Evolutionary conservation across 2,329 filamentous ascomycete genomes (phyloP).

Genomic region (Claviceps fusiformis): DNA sequence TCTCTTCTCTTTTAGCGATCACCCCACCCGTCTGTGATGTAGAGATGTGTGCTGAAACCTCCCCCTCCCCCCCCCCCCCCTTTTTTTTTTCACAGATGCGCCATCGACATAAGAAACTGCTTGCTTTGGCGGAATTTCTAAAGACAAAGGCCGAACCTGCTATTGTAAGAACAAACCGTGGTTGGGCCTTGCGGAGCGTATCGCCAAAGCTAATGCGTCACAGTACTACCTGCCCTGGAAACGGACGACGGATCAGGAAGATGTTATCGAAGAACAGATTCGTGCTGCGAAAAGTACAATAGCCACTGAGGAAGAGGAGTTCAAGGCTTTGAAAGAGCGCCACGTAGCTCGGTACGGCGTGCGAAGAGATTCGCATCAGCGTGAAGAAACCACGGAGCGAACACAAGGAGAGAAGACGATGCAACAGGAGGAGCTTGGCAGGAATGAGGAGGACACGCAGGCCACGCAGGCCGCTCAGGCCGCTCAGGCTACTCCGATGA

Average conservation of each 20-base stretch:
- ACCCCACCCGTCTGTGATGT: neutral
- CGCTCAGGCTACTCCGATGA: neutral
- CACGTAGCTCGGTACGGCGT: constrained; percentile 16
- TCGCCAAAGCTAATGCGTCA: neutral
- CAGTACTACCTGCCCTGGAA: constrained; percentile 85
- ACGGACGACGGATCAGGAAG: constrained; percentile 53
- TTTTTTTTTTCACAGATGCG: constrained; percentile 48
- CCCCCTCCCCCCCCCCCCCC: neutral
- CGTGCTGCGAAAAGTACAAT: constrained; percentile 50
- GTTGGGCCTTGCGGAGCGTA: neutral
- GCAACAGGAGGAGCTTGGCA: neutral
- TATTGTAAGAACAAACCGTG: constrained; percentile 42
- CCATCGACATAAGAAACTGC: constrained; percentile 57
- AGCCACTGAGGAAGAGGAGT: constrained; percentile 50
- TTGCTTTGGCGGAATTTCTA: constrained; percentile 59
- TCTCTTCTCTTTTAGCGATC: neutral
- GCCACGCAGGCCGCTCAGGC: neutral
- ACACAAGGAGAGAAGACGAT: constrained; percentile 7
- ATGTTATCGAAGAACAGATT: constrained; percentile 56
- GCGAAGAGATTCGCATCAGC: constrained; percentile 5
- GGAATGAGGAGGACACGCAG: neutral
- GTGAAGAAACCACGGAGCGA: constrained; percentile 19
- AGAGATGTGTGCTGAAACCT: too few species aligned
- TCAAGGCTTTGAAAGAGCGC: constrained; percentile 35
- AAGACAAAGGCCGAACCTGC: constrained; percentile 57